Evolutionary conservation across 2,329 filamentous ascomycete genomes (phyloP).

Genomic region (Fusarium compactum): DNA sequence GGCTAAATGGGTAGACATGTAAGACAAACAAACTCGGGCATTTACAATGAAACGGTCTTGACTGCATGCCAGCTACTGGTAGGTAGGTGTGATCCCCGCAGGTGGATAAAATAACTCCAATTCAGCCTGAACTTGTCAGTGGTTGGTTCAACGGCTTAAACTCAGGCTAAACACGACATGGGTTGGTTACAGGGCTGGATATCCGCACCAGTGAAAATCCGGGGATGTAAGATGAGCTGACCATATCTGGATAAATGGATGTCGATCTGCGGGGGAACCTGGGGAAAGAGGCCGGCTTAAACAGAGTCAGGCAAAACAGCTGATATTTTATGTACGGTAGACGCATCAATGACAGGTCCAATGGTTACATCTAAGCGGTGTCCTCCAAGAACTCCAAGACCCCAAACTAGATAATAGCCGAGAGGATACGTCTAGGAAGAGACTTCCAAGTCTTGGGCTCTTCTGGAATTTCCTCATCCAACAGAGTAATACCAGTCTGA

Average conservation of each 20-base stretch:
- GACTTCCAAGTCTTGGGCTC: slow-evolving; percentile 64
- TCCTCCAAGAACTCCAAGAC: not conserved
- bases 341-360: not conserved
- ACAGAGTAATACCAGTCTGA: slow-evolving; percentile 79
- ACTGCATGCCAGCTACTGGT: not conserved
- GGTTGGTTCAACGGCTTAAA: not conserved
- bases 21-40: not conserved
- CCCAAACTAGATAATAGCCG: slow-evolving; percentile 18
- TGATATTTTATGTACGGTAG: not conserved
- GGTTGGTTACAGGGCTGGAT: not conserved
- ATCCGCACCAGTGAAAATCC: slow-evolving; percentile 18
- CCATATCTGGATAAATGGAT: not conserved
- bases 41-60: not conserved
- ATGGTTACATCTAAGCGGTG: not conserved
- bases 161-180: slow-evolving; percentile 29
- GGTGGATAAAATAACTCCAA: not conserved
- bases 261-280: slow-evolving; percentile 33
- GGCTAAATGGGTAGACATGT: slow-evolving; percentile 8
- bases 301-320: not conserved
- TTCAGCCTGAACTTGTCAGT: slow-evolving; percentile 21
- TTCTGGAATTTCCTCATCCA: slow-evolving; percentile 71
- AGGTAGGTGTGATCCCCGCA: not conserved
- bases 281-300: slow-evolving; percentile 12
- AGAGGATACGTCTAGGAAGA: slow-evolving; percentile 8
- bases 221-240: not conserved